These are phyloP conservation scores for Vaccinium vitisidaea DNA, from an alignment of 148 eudicot genomes.

Conservation along the genomic window DNA sequence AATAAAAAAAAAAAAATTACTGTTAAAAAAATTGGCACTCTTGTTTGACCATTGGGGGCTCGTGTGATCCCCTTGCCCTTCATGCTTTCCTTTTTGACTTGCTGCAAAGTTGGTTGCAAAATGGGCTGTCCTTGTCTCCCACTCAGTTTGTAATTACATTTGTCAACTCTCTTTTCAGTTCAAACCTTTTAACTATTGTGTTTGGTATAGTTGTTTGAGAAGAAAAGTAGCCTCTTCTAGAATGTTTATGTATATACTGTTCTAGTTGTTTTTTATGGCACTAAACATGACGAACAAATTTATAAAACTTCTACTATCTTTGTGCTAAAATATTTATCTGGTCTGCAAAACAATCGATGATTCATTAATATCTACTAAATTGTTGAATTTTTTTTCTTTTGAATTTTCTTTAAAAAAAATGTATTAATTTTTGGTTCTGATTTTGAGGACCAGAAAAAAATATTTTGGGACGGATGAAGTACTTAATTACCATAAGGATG, in stretches of 20 bases:
- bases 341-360: too few relatives aligned
- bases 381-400: too few relatives aligned
- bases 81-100: constrained; percentile 9
- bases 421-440: too few relatives aligned
- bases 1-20: too few relatives aligned
- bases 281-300: not conserved
- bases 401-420: too few relatives aligned
- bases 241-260: not conserved
- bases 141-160: constrained; percentile 13
- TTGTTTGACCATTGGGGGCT: constrained; percentile 12
- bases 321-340: too few relatives aligned
- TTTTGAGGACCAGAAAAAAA: too few relatives aligned
- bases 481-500: too few relatives aligned
- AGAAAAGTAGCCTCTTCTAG: not conserved
- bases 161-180: constrained; percentile 22
- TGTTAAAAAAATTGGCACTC: too few relatives aligned
- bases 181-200: not conserved
- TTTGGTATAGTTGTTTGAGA: not conserved
- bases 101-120: constrained; percentile 12
- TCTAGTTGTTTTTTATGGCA: not conserved
- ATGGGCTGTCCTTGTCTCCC: constrained; percentile 25
- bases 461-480: too few relatives aligned
- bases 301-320: not conserved
- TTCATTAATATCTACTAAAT: too few relatives aligned
- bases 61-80: not conserved